Percentiles rank a stretch among this genome's conserved stretches.
These are phyloP conservation scores for Bipolaris oryzae DNA, from an alignment of 2,329 filamentous ascomycete species.

Conservation along the genomic window DNA sequence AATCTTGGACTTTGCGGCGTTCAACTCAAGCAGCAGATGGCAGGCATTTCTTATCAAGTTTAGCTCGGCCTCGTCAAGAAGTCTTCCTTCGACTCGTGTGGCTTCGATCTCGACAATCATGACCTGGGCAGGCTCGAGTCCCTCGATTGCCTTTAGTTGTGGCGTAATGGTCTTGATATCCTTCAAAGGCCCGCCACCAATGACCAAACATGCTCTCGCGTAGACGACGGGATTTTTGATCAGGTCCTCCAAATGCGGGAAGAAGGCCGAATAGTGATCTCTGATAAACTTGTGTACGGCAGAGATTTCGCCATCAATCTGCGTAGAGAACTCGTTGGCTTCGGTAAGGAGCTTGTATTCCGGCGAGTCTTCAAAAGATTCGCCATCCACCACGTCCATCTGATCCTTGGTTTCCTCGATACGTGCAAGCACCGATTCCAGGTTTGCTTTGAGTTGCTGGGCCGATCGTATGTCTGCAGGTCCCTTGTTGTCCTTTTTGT, in stretches of 20 bases:
- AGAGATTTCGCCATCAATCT: slow-evolving; percentile 90
- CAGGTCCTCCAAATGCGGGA: slow-evolving; percentile 88
- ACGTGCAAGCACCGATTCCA: slow-evolving; percentile 79
- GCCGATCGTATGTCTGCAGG: slow-evolving; percentile 74
- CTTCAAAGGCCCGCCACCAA: slow-evolving; percentile 90
- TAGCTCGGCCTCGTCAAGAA: slow-evolving; percentile 77
- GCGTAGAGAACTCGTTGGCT: slow-evolving; percentile 86
- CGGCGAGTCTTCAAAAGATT: slow-evolving; percentile 88
- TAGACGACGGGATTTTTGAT: slow-evolving; percentile 94
- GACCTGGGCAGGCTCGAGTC: slow-evolving; percentile 81
- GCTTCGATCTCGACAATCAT: slow-evolving; percentile 98
- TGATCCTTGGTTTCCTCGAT: slow-evolving; percentile 58
- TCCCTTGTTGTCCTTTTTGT: slow-evolving; percentile 72
- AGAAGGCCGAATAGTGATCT: slow-evolving; percentile 92
- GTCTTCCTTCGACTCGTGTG: slow-evolving; percentile 81
- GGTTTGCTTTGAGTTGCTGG: slow-evolving; percentile 77
- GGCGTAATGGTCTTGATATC: slow-evolving; percentile 81
- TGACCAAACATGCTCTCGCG: slow-evolving; percentile 89
- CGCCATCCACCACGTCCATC: slow-evolving; percentile 73
- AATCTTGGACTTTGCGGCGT: slow-evolving; percentile 82
- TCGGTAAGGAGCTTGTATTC: slow-evolving; percentile 89
- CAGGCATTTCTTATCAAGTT: slow-evolving; percentile 77
- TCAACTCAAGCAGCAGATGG: slow-evolving; percentile 84
- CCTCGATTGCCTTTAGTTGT: slow-evolving; percentile 73
- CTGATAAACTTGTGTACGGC: slow-evolving; percentile 95